Percentiles rank a stretch among this genome's conserved stretches.
Conservation (phyloP, 2,329 filamentous ascomycete genomes). For the Alternaria ethzedia region DNA sequence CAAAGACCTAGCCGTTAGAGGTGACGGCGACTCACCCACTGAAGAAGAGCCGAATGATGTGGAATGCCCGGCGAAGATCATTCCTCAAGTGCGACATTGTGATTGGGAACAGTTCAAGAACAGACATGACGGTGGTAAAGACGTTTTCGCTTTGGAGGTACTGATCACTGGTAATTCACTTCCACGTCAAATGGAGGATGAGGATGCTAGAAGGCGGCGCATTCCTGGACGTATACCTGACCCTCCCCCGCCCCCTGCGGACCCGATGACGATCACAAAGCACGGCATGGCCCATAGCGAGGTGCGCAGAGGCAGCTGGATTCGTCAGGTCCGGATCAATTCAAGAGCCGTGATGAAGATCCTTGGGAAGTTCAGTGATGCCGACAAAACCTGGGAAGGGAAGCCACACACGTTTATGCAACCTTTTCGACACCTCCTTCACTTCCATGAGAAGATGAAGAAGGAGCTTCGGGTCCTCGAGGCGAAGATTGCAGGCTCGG, state of each 20-base stretch:
- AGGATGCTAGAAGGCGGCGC: background rate
- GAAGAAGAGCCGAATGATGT: background rate
- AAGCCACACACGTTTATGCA: background rate
- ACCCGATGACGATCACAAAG: background rate
- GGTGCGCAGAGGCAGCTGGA: background rate
- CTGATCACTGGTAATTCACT: background rate
- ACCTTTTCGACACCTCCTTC: background rate
- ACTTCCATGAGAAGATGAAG: background rate
- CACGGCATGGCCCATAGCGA: background rate
- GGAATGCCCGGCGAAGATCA: accelerated
- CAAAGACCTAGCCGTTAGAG: accelerated
- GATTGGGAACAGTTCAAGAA: background rate
- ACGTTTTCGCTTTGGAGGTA: background rate
- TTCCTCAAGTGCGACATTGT: background rate
- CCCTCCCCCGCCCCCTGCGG: accelerated
- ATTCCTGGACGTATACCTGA: background rate
- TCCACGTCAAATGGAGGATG: background rate
- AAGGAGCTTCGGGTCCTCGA: background rate
- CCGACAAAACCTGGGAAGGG: background rate
- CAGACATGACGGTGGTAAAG: background rate
- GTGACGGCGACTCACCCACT: accelerated
- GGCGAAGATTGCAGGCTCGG: background rate
- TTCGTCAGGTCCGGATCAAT: background rate
- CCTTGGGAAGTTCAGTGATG: background rate
- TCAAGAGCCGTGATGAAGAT: background rate